These are phyloP conservation scores for Populus deltoides DNA, from an alignment of 345 rosid species.

Conservation along the genomic window DNA sequence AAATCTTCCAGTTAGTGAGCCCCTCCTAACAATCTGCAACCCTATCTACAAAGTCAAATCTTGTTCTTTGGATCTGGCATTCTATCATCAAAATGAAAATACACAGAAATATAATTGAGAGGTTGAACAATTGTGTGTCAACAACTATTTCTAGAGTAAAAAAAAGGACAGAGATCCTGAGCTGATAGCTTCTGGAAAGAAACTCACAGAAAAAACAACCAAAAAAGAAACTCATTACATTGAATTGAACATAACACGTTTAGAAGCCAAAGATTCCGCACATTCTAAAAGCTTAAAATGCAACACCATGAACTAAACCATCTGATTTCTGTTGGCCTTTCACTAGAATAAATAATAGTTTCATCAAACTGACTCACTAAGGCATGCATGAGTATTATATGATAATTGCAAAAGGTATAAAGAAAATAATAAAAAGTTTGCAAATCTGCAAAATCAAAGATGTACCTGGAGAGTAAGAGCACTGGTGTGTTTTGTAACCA, in stretches of 20 bases:
- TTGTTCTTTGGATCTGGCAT: neutral
- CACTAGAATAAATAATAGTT: neutral
- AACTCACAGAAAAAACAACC: neutral
- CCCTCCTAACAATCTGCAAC: neutral
- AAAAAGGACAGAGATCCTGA: neutral
- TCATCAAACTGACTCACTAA: neutral
- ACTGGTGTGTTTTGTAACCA: slow-evolving; percentile 99
- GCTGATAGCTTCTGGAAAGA: neutral
- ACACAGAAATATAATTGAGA: neutral
- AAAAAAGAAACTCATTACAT: neutral
- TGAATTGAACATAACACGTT: neutral
- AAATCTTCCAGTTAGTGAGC: neutral
- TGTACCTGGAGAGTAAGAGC: slow-evolving; percentile 95
- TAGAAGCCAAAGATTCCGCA: neutral
- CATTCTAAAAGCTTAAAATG: neutral
- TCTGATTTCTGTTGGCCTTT: neutral
- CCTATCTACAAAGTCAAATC: neutral
- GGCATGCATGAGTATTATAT: neutral
- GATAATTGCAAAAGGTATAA: neutral
- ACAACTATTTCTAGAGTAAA: neutral
- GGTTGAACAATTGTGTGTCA: neutral
- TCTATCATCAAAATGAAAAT: neutral
- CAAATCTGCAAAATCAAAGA: slow-evolving; percentile 4
- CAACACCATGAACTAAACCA: neutral
- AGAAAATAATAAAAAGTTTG: neutral